Evolutionary conservation across 2,329 filamentous ascomycete genomes (phyloP), one percentile per base, ranked within the genome.

Genomic region (Arthrinium puccinioides): DNA sequence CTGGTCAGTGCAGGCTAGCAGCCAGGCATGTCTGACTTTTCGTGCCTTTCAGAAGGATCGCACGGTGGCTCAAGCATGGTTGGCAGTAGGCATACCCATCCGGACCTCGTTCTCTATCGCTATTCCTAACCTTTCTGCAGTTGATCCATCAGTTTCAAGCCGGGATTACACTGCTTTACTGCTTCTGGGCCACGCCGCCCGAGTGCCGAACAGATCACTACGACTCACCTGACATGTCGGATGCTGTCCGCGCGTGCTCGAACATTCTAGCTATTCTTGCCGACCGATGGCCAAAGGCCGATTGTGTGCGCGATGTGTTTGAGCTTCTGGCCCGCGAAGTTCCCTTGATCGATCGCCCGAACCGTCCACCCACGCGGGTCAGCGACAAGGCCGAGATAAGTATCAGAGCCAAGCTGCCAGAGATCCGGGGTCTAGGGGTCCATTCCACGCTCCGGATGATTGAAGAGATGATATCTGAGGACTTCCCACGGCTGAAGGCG

Each of bases 251-350:
- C 15, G 57, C 58, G 7, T 62, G 60, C 36, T 55, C 50, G 4
- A 60, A 54, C 27, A 57, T 54, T 9, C 50, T 62, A 6, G 54
- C 59, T 4, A 55, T 59, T 20, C 54, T 60, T 31, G 56, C 59
- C 1, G 57, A 61, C 36, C 51, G 53, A 5, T 62, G 60, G 59
- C 47, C 54, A 6, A 55, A 57, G 37, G 53, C 54, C 2, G 55
- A 60, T 24, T 57, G 53, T 13, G 21, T 62, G 6, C 37, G 57
- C 19, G 57, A 62, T 32, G 49, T 54, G 1, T 61, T 63, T 38
- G 57, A 60, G 16, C 41, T 60, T 2, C 45, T 62, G 3, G 52
- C 52, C 3, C 42, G 42, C 6, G 51, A 55, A 27, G 38, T 56
- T 0, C 43, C 45, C 6, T 34, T 47, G 4, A 25, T 36, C 21